phyloP scores from a whole-genome alignment of 495 filamentous ascomycete genomes.

The Tricharina praecox region DNA sequence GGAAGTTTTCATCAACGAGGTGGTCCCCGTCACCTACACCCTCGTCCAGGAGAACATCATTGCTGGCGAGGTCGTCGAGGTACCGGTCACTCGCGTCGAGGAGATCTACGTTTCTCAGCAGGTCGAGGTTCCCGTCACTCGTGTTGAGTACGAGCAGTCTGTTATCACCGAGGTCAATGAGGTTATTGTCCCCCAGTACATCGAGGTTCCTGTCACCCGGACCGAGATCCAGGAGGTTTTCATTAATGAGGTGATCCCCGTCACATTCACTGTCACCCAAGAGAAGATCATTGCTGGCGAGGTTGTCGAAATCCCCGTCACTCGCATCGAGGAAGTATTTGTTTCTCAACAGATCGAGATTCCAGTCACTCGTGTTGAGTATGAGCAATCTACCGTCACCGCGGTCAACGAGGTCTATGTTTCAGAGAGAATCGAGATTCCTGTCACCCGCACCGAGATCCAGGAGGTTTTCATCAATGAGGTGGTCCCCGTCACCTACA shows the following conservation, averaged over 20 bases:
- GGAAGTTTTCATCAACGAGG: not conserved
- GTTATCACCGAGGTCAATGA: not conserved
- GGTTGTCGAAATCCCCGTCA: slow-evolving; percentile 13
- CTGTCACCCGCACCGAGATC: slow-evolving; percentile 12
- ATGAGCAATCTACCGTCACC: not conserved
- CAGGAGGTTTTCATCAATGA: not conserved
- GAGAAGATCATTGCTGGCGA: not conserved
- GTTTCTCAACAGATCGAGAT: not conserved
- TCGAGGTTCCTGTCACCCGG: not conserved
- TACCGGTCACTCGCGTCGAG: slow-evolving; percentile 1
- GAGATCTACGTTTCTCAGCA: slow-evolving; percentile 13
- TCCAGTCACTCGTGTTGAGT: not conserved
- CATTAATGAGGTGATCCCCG: slow-evolving; percentile 12
- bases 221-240: slow-evolving; percentile 9
- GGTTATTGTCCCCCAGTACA: not conserved
- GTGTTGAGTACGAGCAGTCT: slow-evolving; percentile 3
- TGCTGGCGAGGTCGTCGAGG: not conserved
- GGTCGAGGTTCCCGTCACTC: slow-evolving; percentile 12
- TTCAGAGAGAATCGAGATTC: slow-evolving; percentile 12
- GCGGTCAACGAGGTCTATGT: slow-evolving; percentile 3
- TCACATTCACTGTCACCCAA: not conserved
- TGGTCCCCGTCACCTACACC: slow-evolving; percentile 9
- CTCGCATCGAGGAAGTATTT: slow-evolving; percentile 1
- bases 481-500: not conserved
- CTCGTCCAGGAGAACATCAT: not conserved